phyloP scores from a whole-genome alignment of 345 rosid genomes.

The Tarenaya hassleriana region DNA sequence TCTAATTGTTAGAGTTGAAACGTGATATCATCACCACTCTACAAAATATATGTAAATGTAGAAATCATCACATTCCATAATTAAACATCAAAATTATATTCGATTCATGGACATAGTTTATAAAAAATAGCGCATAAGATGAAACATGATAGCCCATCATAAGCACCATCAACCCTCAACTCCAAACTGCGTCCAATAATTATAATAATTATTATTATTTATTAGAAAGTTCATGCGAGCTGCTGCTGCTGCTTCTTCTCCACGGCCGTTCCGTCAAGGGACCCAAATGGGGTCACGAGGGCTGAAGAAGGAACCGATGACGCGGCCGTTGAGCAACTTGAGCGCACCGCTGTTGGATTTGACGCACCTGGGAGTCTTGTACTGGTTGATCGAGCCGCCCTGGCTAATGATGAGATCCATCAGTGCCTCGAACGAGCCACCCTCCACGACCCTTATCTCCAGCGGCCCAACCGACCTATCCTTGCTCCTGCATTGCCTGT shows the following conservation, averaged over 20 bases:
- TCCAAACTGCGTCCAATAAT: too few relatives aligned
- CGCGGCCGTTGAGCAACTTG: conserved; percentile 56
- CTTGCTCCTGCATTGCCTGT: conserved; percentile 70
- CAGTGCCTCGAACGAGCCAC: conserved; percentile 65
- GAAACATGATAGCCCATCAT: too few relatives aligned
- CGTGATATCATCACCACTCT: too few relatives aligned
- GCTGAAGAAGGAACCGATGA: conserved; percentile 56
- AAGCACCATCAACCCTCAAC: too few relatives aligned
- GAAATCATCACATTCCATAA: too few relatives aligned
- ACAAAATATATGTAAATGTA: too few relatives aligned
- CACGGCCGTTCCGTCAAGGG: conserved; percentile 31
- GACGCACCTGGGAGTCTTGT: conserved; percentile 88
- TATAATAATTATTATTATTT: too few relatives aligned
- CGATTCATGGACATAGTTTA: too few relatives aligned
- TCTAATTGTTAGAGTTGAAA: too few relatives aligned
- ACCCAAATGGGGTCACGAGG: conserved; percentile 57
- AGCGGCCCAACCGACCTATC: conserved; percentile 77
- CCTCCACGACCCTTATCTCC: conserved; percentile 69
- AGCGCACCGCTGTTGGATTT: conserved; percentile 40
- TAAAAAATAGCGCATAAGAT: too few relatives aligned
- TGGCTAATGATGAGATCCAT: conserved; percentile 75
- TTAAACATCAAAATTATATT: too few relatives aligned
- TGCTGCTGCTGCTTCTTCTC: background rate
- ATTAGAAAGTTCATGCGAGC: too few relatives aligned
- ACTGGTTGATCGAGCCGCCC: conserved; percentile 88